Evolutionary conservation across 2,329 filamentous ascomycete genomes (phyloP).

Genomic region (Alternaria metachromatica): DNA sequence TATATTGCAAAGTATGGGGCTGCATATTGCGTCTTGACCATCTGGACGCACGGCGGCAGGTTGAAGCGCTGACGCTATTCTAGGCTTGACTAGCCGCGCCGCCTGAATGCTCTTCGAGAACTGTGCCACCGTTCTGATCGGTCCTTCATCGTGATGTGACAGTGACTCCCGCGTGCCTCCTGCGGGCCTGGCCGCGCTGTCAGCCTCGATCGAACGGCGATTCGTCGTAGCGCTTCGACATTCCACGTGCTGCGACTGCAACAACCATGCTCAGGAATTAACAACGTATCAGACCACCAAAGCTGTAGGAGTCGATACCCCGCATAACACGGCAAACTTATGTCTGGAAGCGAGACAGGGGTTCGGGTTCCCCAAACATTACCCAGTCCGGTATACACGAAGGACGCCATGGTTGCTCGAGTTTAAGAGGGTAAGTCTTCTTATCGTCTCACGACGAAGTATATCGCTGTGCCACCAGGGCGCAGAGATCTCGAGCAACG

Average conservation of each 20-base stretch:
- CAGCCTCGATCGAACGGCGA: neutral
- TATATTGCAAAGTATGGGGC: conserved; percentile 28
- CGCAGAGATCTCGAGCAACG: neutral
- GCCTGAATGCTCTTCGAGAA: conserved; percentile 15
- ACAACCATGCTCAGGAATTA: too few relatives aligned
- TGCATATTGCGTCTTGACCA: conserved; percentile 21
- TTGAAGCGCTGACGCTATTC: neutral
- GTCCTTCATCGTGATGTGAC: neutral
- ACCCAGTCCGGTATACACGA: conserved; percentile 4
- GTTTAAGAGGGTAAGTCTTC: neutral
- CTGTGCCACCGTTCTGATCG: conserved; percentile 11
- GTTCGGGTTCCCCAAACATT: neutral
- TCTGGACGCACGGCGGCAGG: conserved; percentile 1
- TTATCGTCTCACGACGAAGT: neutral
- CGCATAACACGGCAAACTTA: conserved; percentile 27
- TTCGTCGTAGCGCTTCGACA: neutral
- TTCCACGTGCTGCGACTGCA: neutral
- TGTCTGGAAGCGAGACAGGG: conserved; percentile 30
- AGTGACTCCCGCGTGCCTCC: neutral
- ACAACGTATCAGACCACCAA: neutral
- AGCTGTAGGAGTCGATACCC: conserved; percentile 32
- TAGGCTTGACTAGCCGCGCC: conserved; percentile 2
- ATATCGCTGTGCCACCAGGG: conserved; percentile 1
- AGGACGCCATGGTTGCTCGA: conserved; percentile 3
- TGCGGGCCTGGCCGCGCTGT: neutral